Percentiles rank a stretch among this genome's conserved stretches.
These are phyloP conservation scores for Phytophthora pini DNA, from an alignment of 352 stramenopile species.

Conservation along the genomic window DNA sequence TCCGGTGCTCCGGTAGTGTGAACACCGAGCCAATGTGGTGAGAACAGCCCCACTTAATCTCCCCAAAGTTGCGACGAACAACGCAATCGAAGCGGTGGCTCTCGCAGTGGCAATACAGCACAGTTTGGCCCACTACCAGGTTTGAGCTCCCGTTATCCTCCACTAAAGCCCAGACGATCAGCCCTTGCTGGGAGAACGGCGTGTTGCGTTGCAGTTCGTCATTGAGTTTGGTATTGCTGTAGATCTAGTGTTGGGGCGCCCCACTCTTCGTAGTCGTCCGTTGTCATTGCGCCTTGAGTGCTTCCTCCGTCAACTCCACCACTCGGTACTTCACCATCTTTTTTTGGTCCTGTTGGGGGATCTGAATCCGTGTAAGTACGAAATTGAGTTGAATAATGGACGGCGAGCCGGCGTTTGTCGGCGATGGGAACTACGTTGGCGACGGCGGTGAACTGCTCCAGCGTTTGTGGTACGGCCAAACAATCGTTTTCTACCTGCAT, in stretches of 20 bases:
- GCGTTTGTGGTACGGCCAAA: conserved; percentile 45
- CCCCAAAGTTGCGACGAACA: conserved; percentile 38
- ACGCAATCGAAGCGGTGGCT: conserved; percentile 63
- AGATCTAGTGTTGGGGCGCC: conserved; percentile 39
- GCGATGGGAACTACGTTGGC: conserved; percentile 56
- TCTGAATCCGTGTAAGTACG: no score
- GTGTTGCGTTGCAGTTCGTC: conserved; percentile 54
- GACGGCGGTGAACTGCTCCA: conserved; percentile 62
- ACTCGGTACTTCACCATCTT: conserved; percentile 45
- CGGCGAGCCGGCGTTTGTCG: conserved; percentile 36
- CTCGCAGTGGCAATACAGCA: conserved; percentile 64
- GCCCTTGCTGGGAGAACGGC: conserved; percentile 53
- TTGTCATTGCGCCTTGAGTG: conserved; percentile 55
- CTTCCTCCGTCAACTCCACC: conserved; percentile 56
- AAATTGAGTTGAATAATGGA: conserved; percentile 9
- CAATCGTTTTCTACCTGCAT: neutral
- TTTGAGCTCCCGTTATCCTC: conserved; percentile 29
- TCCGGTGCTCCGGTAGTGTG: conserved; percentile 55
- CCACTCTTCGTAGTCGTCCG: conserved; percentile 56
- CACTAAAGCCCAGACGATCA: conserved; percentile 76
- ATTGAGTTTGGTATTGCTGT: conserved; percentile 50
- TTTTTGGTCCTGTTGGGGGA: no score
- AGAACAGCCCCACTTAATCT: conserved; percentile 52
- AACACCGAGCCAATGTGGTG: conserved; percentile 76
- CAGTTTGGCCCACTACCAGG: conserved; percentile 18